Base-by-base conservation (phyloP, 345 rosid genomes). In the Lumnitzera racemosa region DNA sequence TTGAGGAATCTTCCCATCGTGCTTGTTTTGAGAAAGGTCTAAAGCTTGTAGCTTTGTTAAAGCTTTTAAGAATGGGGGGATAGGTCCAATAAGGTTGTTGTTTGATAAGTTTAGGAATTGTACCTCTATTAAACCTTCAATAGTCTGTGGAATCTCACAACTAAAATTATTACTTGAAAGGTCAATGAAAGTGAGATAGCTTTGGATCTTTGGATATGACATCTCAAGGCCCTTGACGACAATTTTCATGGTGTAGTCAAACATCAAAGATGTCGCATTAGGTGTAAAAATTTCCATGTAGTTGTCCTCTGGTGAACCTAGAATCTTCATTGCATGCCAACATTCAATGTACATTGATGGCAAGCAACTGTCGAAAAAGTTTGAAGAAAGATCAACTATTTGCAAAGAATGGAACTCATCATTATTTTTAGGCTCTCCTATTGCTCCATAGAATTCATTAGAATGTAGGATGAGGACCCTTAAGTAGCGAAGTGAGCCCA, bases 11-110 rank as follows among this genome's bases (percentile, higher is more conserved):
- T 59, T 41, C 5, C 70, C 61, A 1, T 49, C 25, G 47, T 60
- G 54, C 41, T 25, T 24, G 54, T 67, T 59, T 7, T n/a, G 43
- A 3, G 69, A 65, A 43, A 65, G 56, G 46, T 65, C 63, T 15
- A 65, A 51, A 43, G 62, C 51, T 58, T 67, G 64, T 23, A 59
- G 55, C 3, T 67, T 27, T 1, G 13, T 47, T 12, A 53, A 36
- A 15, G 48, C n/a, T 15, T n/a, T 23, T 17, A 67, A 25, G 50
- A 49, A 48, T 0, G 49, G n/a, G 29, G 70, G 70, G 36, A 67
- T 60, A 36, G 24, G 24, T 27, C 65, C 70, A 1, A 10, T 13
- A 59, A 67, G 47, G 6, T 11, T 5, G 46, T 67, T 67, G 27
- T 54, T 17, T 7, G 61, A 55, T 0, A 67, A 55, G 9, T 61